Evolutionary conservation across 1,284 basidiomycete species (phyloP).

Genomic region (Marasmius oreades): DNA sequence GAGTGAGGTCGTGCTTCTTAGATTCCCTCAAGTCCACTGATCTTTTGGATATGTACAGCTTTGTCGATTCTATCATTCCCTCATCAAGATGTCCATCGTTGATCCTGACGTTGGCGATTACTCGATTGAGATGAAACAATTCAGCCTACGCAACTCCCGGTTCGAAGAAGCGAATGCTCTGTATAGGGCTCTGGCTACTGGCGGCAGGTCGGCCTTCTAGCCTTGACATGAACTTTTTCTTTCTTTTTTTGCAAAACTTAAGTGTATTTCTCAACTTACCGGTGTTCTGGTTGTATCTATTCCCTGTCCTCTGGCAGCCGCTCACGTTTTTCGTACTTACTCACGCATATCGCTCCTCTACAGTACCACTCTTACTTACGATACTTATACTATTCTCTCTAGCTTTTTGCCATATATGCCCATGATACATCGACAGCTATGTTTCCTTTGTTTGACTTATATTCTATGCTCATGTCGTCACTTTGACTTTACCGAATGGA

Average conservation of each 20-base stretch:
- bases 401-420: not conserved
- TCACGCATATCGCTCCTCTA: not conserved
- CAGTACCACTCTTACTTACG: not conserved
- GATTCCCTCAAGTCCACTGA: not conserved
- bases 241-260: not conserved
- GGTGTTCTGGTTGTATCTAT: not conserved
- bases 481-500: not conserved
- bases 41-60: constrained; percentile 37
- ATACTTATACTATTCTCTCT: not conserved
- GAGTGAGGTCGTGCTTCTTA: constrained; percentile 23
- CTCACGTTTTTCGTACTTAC: not conserved
- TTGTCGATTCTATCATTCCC: constrained; percentile 70
- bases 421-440: not conserved
- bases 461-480: not conserved
- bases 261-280: not conserved
- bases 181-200: constrained; percentile 54
- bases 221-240: no score
- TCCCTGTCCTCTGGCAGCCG: not conserved
- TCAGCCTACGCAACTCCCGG: constrained; percentile 62
- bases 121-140: constrained; percentile 70
- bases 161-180: constrained; percentile 72
- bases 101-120: constrained; percentile 60
- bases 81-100: constrained; percentile 61
- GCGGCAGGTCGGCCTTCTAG: constrained; percentile 15
- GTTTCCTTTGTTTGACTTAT: not conserved